Evolutionary conservation across 805 yeast species (phyloP).

Genomic region (Metschnikowia cerradonensis): DNA sequence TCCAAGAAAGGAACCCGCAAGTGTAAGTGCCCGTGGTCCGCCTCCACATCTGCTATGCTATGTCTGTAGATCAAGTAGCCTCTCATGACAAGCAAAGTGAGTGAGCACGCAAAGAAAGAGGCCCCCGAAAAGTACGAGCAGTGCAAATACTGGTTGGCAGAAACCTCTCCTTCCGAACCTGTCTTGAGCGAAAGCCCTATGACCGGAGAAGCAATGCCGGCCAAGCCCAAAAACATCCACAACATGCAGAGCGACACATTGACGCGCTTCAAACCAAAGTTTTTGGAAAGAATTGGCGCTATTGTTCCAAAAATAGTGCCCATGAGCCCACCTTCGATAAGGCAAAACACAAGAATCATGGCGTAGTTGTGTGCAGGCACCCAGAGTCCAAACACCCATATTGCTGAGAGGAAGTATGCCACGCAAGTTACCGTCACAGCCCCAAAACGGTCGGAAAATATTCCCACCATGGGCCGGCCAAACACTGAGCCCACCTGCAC

Average conservation of each 20-base stretch:
- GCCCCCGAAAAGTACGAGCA: conserved; percentile 59
- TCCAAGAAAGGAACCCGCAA: conserved; percentile 13
- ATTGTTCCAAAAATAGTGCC: conserved; percentile 58
- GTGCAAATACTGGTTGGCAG: conserved; percentile 46
- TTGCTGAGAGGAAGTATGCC: conserved; percentile 24
- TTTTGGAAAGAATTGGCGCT: conserved; percentile 48
- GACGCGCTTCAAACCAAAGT: conserved; percentile 52
- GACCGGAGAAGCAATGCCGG: conserved; percentile 56
- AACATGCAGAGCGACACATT: conserved; percentile 47
- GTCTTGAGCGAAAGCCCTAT: conserved; percentile 52
- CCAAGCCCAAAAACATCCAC: conserved; percentile 49
- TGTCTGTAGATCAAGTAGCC: conserved; percentile 56
- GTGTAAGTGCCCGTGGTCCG: conserved; percentile 18
- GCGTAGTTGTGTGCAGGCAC: conserved; percentile 48
- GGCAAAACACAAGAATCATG: conserved; percentile 49
- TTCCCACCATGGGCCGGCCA: conserved; percentile 57
- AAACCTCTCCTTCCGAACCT: conserved; percentile 20
- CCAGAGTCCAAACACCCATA: conserved; percentile 36
- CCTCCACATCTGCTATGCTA: conserved; percentile 10
- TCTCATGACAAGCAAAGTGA: conserved; percentile 42
- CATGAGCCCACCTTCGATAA: conserved; percentile 54
- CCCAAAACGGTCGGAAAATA: conserved; percentile 48
- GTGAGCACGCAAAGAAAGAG: conserved; percentile 46
- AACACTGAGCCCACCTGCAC: conserved; percentile 51
- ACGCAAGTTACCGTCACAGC: conserved; percentile 41